A percentile compares a stretch with the other conserved stretches of the same genome.
These are phyloP conservation scores for Daphne laureola DNA, from an alignment of 441 rosid genomes.

Conservation along the genomic window DNA sequence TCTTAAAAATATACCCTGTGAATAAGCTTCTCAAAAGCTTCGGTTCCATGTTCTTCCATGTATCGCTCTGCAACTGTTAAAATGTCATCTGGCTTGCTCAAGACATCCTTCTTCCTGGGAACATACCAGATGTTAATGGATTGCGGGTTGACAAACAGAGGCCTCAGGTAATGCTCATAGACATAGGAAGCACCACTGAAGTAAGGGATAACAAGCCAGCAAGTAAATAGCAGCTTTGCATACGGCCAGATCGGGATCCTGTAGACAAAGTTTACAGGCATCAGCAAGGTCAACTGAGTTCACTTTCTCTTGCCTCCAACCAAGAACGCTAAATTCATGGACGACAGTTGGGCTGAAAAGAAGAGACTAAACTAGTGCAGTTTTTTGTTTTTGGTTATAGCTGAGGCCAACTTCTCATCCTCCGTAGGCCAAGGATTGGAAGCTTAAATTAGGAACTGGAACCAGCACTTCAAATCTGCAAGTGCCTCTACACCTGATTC, in stretches of 20 bases:
- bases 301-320: no score
- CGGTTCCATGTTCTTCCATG: conserved; percentile 71
- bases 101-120: conserved; percentile 53
- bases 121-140: conserved; percentile 81
- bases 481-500: no score
- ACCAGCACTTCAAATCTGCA: no score
- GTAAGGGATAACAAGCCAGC: conserved; percentile 93
- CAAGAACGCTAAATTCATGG: no score
- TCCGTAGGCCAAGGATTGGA: no score
- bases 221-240: conserved; percentile 65
- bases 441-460: no score
- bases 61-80: conserved; percentile 79
- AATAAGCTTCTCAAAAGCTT: conserved; percentile 72
- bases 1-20: conserved; percentile 19
- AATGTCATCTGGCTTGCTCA: conserved; percentile 61
- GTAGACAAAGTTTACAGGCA: conserved; percentile 10
- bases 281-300: background rate
- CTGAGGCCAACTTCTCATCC: no score
- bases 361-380: no score
- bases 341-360: no score
- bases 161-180: conserved; percentile 78
- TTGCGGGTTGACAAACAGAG: conserved; percentile 56
- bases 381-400: no score
- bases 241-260: conserved; percentile 92
- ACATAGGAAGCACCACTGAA: conserved; percentile 97